Evolutionary conservation across 805 yeast genomes (phyloP).

Genomic region (Wickerhamiella occidentalis): DNA sequence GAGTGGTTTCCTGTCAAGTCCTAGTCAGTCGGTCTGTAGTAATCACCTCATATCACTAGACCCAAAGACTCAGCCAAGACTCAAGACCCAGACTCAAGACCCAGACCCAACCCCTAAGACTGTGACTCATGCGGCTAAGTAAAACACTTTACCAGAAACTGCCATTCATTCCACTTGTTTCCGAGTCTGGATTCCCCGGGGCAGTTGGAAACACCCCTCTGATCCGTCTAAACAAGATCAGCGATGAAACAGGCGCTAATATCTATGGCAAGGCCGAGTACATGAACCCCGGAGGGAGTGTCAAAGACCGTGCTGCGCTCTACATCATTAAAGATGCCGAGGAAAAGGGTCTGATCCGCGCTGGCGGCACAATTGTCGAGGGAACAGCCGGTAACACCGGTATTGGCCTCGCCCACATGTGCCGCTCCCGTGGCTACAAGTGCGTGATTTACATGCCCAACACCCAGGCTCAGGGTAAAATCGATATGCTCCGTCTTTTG

Average conservation of each 20-base stretch:
- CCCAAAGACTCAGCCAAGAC: too few species aligned
- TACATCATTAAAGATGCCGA: constrained; percentile 73
- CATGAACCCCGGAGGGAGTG: constrained; percentile 90
- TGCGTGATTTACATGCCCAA: constrained; percentile 86
- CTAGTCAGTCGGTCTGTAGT: too few species aligned
- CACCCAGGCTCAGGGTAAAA: constrained; percentile 71
- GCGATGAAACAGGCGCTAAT: constrained; percentile 51
- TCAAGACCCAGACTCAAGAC: background rate
- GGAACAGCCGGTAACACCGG: constrained; percentile 98
- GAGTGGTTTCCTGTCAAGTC: too few species aligned
- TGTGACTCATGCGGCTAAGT: constrained; percentile 10
- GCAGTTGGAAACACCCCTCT: constrained; percentile 94
- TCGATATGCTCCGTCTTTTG: constrained; percentile 55
- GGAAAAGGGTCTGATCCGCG: constrained; percentile 38
- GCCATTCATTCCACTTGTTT: constrained; percentile 52
- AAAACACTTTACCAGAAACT: constrained; percentile 12
- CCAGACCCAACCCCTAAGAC: too few species aligned
- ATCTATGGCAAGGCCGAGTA: constrained; percentile 85
- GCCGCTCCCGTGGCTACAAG: constrained; percentile 71
- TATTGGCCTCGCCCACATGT: constrained; percentile 68
- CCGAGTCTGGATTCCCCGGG: constrained; percentile 57
- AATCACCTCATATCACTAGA: background rate
- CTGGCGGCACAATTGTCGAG: constrained; percentile 83
- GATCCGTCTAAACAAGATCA: constrained; percentile 45
- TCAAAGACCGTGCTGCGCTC: constrained; percentile 81